phyloP scores from a whole-genome alignment of 2,329 filamentous ascomycete species.

The Ploettnerulaceae sp. region DNA sequence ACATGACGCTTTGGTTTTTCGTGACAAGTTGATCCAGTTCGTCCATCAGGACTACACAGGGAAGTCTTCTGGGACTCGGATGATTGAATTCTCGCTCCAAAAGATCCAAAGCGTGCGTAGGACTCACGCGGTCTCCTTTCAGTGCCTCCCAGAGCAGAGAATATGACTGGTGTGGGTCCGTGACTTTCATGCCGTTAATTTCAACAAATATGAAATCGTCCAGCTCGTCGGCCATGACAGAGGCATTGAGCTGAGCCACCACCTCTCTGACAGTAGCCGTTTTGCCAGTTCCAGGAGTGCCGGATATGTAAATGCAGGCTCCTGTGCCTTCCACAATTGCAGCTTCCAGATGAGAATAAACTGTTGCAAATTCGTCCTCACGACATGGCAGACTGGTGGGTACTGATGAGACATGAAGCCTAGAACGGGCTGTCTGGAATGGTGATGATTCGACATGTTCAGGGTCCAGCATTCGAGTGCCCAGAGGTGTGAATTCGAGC shows the following conservation, averaged over 20 bases:
- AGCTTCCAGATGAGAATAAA: slow-evolving; percentile 89
- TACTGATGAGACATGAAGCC: slow-evolving; percentile 90
- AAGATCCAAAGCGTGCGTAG: slow-evolving; percentile 84
- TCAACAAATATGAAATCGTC: slow-evolving; percentile 99
- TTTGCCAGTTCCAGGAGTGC: slow-evolving; percentile 96
- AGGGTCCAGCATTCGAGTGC: slow-evolving; percentile 76
- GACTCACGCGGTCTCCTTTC: slow-evolving; percentile 87
- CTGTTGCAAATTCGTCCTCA: slow-evolving; percentile 83
- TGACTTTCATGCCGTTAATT: slow-evolving; percentile 99
- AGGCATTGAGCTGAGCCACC: slow-evolving; percentile 80
- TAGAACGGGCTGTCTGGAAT: slow-evolving; percentile 83
- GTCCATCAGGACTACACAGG: slow-evolving; percentile 97
- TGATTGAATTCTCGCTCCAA: slow-evolving; percentile 89
- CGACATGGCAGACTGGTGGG: slow-evolving; percentile 85
- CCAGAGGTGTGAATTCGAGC: slow-evolving; percentile 92
- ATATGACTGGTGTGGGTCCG: slow-evolving; percentile 95
- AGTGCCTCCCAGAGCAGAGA: slow-evolving; percentile 92
- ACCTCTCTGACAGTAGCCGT: slow-evolving; percentile 97
- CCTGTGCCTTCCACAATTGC: slow-evolving; percentile 92
- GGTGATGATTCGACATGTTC: slow-evolving; percentile 73
- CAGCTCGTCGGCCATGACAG: slow-evolving; percentile 82
- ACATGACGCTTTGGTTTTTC: slow-evolving; percentile 99
- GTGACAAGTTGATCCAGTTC: slow-evolving; percentile 97
- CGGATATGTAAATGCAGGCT: slow-evolving; percentile 97
- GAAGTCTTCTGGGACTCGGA: slow-evolving; percentile 83